Percentiles rank a stretch among this genome's conserved stretches.
These are phyloP conservation scores for Nannochloropsis salina DNA, from an alignment of 108 stramenopile species.

Conservation along the genomic window DNA sequence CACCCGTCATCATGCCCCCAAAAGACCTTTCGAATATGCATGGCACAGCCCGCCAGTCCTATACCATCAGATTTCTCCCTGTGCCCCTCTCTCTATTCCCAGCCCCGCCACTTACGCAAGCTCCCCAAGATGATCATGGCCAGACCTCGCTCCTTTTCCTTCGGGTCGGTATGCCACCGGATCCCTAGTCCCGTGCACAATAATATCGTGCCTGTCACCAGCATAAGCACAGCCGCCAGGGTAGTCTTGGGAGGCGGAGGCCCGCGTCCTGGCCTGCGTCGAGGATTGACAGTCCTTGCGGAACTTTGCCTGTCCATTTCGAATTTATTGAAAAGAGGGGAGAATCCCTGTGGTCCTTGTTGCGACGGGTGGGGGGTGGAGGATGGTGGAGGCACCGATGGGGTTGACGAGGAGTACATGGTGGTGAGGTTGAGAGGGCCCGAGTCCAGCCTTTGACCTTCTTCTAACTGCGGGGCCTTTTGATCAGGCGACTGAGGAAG, in stretches of 20 bases:
- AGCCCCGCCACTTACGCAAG: neutral
- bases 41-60: too few relatives aligned
- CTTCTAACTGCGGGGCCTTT: too few relatives aligned
- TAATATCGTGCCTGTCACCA: conserved; percentile 29
- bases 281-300: neutral
- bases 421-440: neutral
- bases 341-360: neutral
- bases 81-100: conserved; percentile 5
- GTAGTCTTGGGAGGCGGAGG: conserved; percentile 50
- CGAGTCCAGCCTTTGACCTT: too few relatives aligned
- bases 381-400: neutral
- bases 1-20: too few relatives aligned
- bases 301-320: neutral
- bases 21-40: too few relatives aligned
- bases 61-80: neutral
- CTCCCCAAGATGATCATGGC: neutral
- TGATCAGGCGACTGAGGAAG: neutral
- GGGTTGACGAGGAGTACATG: neutral
- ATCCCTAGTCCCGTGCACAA: neutral
- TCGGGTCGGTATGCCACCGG: conserved; percentile 6
- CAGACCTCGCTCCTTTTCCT: conserved; percentile 2
- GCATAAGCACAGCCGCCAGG: conserved; percentile 41
- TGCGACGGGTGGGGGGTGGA: neutral
- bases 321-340: neutral
- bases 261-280: conserved; percentile 17